Conservation (phyloP, 2,329 filamentous ascomycete genomes). For the Trichoderma simmonsii region DNA sequence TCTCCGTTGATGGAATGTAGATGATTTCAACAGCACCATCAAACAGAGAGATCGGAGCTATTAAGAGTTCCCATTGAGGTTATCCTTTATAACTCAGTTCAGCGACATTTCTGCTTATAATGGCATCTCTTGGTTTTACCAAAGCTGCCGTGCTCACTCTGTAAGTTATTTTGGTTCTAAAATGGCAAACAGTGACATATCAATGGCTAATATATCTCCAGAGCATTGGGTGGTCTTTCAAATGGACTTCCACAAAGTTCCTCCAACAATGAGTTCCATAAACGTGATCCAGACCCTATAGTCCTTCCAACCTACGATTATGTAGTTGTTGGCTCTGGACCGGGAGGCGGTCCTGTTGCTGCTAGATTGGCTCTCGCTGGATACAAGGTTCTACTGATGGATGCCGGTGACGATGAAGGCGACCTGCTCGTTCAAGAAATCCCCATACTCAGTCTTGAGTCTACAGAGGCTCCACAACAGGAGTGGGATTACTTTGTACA, state of each 20-base stretch:
- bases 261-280: neutral
- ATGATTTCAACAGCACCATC: no score
- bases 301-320: neutral
- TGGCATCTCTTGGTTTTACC: no score
- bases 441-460: neutral
- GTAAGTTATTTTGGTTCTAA: no score
- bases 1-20: no score
- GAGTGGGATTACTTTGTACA: no score
- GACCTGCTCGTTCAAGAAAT: slow-evolving; percentile 45
- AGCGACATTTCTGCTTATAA: no score
- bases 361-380: slow-evolving; percentile 57
- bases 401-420: slow-evolving; percentile 59
- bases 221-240: neutral
- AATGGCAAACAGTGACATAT: no score
- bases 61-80: no score
- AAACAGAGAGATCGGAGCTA: no score
- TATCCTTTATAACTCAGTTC: no score
- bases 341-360: slow-evolving; percentile 58
- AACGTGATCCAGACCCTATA: neutral
- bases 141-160: no score
- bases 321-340: slow-evolving; percentile 59
- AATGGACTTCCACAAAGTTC: neutral
- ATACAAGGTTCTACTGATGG: slow-evolving; percentile 57
- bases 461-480: no score
- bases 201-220: neutral